Base-by-base conservation (phyloP, 305 asterid species). In the Ilex paraguariensis region DNA sequence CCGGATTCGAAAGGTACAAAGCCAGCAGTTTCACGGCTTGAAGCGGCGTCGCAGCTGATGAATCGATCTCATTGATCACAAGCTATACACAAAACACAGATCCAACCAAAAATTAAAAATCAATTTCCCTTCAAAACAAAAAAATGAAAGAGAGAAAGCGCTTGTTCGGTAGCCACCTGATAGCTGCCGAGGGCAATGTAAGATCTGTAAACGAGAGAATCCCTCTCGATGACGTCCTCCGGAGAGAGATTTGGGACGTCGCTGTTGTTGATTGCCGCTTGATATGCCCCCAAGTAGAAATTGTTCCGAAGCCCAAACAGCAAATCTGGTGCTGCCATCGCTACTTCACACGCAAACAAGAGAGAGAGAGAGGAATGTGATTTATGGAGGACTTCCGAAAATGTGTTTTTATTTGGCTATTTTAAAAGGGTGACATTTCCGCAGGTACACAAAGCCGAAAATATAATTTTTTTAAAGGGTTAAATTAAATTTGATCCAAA, bases 21-120 rank as follows among this genome's bases (percentile, higher is more conserved):
- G 99, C 97, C 2, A 90, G 86, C 79, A 93, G 74, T 74, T 90
- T 93, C 66, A 90, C 95, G 42, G 99, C 97, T 80, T 93, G 99
- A 68, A 87, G 97, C 51, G 96, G 95, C 66, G 97, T 93, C n/a
- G 99, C 84, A 9, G 99, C 96, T 15, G 97, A 86, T 14, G 89
- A 81, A 73, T 88, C 95, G 68, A 90, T 86, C 87, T 93, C 97
- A 68, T 76, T 81, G 11, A 93, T 84, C 84, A 90, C 97, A 54
- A 88, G 95, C 97, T 89, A 75, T 62, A 61, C 53, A 21, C 28
- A 5, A 45, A 31, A 66, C 40, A 39, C 31, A 58, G 62, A 69
- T 10, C 33, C 40, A 2, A 59, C 36, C 31, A 11, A 32, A 10
- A 10, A 21, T 7, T 50, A 17, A 54, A 32, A n/a, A 36, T 44